Conservation (phyloP, 257 asterid genomes). For the Nicotiana tabacum region DNA sequence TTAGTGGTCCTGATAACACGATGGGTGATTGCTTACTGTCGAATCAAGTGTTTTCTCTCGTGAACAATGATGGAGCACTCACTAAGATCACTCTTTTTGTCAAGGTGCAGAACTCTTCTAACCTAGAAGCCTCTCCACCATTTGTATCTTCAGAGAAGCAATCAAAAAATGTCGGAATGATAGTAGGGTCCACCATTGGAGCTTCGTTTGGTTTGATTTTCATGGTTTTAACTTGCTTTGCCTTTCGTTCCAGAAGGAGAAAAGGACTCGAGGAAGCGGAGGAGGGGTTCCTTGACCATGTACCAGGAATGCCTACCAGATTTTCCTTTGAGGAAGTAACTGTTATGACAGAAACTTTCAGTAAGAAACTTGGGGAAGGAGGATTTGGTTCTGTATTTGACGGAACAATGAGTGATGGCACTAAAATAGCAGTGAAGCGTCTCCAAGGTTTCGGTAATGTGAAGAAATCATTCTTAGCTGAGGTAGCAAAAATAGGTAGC, state of each 20-base stretch:
- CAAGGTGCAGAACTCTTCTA: slow-evolving; percentile 14
- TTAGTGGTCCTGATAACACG: neutral
- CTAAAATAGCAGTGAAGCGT: slow-evolving; percentile 16
- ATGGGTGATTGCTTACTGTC: slow-evolving; percentile 8
- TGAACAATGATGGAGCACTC: neutral
- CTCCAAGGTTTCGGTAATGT: slow-evolving; percentile 1
- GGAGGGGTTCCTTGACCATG: slow-evolving; percentile 3
- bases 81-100: neutral
- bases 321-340: slow-evolving; percentile 16
- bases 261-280: neutral
- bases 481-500: slow-evolving; percentile 22
- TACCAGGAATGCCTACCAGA: slow-evolving; percentile 24
- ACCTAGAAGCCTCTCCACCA: neutral
- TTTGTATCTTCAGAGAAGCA: neutral
- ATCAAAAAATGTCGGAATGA: neutral
- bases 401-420: slow-evolving; percentile 11
- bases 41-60: slow-evolving; percentile 14
- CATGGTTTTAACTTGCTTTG: neutral
- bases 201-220: neutral
- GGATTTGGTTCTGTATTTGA: slow-evolving; percentile 26
- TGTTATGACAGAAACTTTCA: slow-evolving; percentile 11
- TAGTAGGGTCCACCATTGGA: neutral
- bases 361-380: slow-evolving; percentile 21
- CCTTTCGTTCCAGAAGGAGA: neutral
- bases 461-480: slow-evolving; percentile 13